Percentiles rank a stretch among this genome's conserved stretches.
Evolutionary conservation across 768 basidiomycete species (phyloP).

Genomic region (Mrakia gelida): DNA sequence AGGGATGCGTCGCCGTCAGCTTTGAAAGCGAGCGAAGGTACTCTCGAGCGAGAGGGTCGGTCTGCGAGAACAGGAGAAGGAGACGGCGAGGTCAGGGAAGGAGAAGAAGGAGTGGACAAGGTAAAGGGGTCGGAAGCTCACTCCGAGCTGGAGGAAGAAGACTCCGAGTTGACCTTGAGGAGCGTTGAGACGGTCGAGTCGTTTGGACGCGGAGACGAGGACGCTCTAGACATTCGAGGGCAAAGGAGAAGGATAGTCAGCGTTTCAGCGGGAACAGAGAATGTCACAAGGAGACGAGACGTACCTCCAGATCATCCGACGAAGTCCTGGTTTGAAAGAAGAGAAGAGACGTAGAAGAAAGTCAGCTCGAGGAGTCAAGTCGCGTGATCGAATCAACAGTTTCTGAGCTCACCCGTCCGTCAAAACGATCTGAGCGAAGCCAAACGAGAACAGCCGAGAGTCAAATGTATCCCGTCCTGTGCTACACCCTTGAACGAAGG

Average conservation of each 20-base stretch:
- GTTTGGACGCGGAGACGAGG: constrained; percentile 1
- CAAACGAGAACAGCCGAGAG: not conserved
- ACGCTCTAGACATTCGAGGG: not conserved
- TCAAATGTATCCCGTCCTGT: too few species aligned
- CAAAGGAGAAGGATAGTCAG: not conserved
- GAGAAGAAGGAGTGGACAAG: too few species aligned
- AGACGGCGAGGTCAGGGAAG: not conserved
- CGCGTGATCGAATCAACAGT: too few species aligned
- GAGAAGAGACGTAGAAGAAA: not conserved
- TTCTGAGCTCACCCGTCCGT: not conserved
- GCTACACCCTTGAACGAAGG: too few species aligned
- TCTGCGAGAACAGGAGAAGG: not conserved
- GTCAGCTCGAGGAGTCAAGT: not conserved
- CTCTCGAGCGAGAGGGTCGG: not conserved
- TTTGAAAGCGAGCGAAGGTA: not conserved
- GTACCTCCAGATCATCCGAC: not conserved
- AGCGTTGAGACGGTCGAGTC: constrained; percentile 4
- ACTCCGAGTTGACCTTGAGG: constrained; percentile 19
- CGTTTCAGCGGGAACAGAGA: too few species aligned
- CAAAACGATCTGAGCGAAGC: not conserved
- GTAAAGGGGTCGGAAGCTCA: not conserved
- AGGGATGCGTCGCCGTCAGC: not conserved
- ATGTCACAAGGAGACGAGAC: not conserved
- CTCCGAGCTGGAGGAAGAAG: constrained; percentile 23
- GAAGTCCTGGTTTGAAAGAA: not conserved